A percentile compares a stretch with the other conserved stretches of the same genome.
These are phyloP conservation scores for Leishmania arabica DNA, from an alignment of 208 protist genomes.

Conservation along the genomic window DNA sequence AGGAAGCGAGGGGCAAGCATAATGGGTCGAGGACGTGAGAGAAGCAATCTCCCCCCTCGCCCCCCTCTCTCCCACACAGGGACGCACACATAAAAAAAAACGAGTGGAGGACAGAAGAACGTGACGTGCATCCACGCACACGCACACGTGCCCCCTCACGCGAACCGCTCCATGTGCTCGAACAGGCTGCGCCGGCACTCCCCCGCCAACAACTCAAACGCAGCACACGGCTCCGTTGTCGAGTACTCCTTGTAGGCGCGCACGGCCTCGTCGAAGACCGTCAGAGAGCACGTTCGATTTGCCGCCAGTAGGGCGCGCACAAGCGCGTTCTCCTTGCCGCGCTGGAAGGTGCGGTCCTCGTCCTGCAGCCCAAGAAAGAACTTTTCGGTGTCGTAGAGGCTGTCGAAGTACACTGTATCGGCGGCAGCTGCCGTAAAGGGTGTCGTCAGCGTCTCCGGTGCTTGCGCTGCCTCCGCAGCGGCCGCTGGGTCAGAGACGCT, in stretches of 20 bases:
- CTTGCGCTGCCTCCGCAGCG: neutral
- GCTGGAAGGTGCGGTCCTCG: conserved; percentile 64
- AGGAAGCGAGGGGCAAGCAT: no score
- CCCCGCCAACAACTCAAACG: conserved; percentile 54
- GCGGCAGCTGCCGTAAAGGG: neutral
- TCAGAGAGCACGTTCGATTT: conserved; percentile 61
- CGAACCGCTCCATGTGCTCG: conserved; percentile 75
- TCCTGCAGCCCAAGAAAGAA: conserved; percentile 67
- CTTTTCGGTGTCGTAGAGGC: conserved; percentile 67
- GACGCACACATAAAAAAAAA: neutral
- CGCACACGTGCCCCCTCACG: conserved; percentile 16
- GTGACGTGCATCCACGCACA: neutral
- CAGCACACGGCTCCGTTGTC: conserved; percentile 43
- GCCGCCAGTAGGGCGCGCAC: conserved; percentile 53
- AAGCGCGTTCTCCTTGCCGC: conserved; percentile 75
- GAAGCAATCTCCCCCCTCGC: no score
- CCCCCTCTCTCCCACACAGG: no score
- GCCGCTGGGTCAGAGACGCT: neutral
- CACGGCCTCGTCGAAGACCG: conserved; percentile 65
- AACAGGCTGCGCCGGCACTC: conserved; percentile 69
- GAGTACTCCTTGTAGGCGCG: conserved; percentile 59
- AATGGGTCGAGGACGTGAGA: no score
- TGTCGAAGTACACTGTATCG: conserved; percentile 69
- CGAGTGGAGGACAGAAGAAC: no score
- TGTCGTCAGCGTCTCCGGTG: conserved; percentile 15